A percentile compares a stretch with the other conserved stretches of the same genome.
Conservation (phyloP, 2,329 filamentous ascomycete genomes). For the Didymella segeticola region DNA sequence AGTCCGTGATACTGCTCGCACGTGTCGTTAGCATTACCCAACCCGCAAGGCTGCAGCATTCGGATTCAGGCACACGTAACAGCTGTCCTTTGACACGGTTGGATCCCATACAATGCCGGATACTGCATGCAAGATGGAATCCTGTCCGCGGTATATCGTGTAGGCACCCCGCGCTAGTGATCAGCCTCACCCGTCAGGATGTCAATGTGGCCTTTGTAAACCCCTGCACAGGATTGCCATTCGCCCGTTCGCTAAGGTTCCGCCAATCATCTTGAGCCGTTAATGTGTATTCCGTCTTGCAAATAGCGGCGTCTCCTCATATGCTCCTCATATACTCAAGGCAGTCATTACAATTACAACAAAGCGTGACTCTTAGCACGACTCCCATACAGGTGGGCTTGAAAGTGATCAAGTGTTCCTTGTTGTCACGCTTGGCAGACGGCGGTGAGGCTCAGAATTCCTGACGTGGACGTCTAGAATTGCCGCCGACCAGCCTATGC, state of each 20-base stretch:
- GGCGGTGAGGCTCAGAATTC: neutral
- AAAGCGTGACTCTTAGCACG: neutral
- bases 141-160: conserved; percentile 2
- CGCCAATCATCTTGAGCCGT: conserved; percentile 4
- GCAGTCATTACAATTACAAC: neutral
- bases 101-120: neutral
- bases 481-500: neutral
- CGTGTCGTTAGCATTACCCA: conserved; percentile 13
- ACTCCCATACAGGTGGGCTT: neutral
- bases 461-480: neutral
- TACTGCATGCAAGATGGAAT: neutral
- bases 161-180: conserved; percentile 4
- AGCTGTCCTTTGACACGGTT: conserved; percentile 3
- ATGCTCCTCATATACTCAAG: no score
- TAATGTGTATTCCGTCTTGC: neutral
- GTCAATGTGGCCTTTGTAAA: conserved; percentile 14
- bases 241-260: neutral
- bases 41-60: neutral
- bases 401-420: neutral
- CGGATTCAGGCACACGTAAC: neutral
- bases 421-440: conserved; percentile 2
- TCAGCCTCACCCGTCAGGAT: conserved; percentile 19
- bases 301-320: conserved; percentile 2
- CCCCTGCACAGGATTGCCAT: conserved; percentile 5
- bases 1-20: conserved; percentile 12